These are phyloP conservation scores for Artemisia argyi DNA, from an alignment of 129 eudicot genomes.

Conservation along the genomic window DNA sequence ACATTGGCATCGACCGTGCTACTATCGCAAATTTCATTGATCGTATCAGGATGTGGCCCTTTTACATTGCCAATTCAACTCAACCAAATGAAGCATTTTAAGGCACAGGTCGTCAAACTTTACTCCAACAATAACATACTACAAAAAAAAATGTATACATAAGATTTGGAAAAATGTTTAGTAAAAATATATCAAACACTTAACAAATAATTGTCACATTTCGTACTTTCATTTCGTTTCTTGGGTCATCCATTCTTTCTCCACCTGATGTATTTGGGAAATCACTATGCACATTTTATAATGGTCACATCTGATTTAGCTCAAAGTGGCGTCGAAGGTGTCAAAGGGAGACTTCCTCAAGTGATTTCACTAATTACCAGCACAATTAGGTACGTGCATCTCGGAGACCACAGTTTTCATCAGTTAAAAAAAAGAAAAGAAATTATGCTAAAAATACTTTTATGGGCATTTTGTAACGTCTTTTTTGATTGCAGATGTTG, in stretches of 20 bases:
- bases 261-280: conserved; percentile 53
- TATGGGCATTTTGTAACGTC: neutral
- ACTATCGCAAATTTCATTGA: conserved; percentile 66
- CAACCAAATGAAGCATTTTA: conserved; percentile 71
- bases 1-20: conserved; percentile 80
- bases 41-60: conserved; percentile 78
- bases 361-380: conserved; percentile 61
- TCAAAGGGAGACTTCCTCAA: conserved; percentile 51
- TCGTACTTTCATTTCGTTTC: conserved; percentile 10
- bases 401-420: no score
- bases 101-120: conserved; percentile 45
- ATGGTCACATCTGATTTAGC: conserved; percentile 79
- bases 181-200: no score
- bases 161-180: no score
- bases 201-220: no score
- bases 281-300: conserved; percentile 82
- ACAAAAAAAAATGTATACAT: neutral
- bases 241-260: conserved; percentile 57
- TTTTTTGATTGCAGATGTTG: conserved; percentile 45
- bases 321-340: conserved; percentile 51
- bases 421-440: no score
- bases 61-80: conserved; percentile 76
- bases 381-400: conserved; percentile 54
- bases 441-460: neutral
- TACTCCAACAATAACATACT: conserved; percentile 42